These are phyloP conservation scores for Penicillium sp. DNA, from an alignment of 2,329 filamentous ascomycete genomes.

Conservation along the genomic window DNA sequence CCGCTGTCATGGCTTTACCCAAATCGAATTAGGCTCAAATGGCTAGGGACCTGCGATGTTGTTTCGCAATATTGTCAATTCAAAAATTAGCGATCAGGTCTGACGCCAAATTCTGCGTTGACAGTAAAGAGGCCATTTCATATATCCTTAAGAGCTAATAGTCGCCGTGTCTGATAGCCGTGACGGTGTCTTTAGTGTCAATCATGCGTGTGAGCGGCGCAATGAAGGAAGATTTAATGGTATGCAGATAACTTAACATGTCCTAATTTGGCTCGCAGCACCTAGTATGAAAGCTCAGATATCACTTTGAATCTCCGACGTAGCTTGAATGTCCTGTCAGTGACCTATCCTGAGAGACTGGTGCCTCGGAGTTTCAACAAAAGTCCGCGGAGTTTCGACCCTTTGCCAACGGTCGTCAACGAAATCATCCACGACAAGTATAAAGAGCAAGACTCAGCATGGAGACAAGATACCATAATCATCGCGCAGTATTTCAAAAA, in stretches of 20 bases:
- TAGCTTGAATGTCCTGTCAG: neutral
- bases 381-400: neutral
- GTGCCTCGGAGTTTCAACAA: neutral
- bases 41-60: neutral
- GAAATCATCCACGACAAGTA: neutral
- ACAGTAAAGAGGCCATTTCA: neutral
- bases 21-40: neutral
- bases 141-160: neutral
- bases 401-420: neutral
- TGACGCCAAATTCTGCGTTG: neutral
- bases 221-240: too few relatives aligned
- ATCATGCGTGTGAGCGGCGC: neutral
- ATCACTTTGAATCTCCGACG: neutral
- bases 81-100: neutral
- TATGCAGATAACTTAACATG: neutral
- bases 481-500: too few relatives aligned
- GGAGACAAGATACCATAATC: neutral
- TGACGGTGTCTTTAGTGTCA: neutral
- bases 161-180: neutral
- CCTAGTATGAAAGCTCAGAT: neutral
- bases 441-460: neutral
- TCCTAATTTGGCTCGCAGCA: neutral
- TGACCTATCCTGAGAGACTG: neutral
- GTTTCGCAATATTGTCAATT: neutral
- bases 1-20: neutral